These are phyloP conservation scores for Ehretia macrophylla DNA, from an alignment of 257 asterid species.

Conservation along the genomic window DNA sequence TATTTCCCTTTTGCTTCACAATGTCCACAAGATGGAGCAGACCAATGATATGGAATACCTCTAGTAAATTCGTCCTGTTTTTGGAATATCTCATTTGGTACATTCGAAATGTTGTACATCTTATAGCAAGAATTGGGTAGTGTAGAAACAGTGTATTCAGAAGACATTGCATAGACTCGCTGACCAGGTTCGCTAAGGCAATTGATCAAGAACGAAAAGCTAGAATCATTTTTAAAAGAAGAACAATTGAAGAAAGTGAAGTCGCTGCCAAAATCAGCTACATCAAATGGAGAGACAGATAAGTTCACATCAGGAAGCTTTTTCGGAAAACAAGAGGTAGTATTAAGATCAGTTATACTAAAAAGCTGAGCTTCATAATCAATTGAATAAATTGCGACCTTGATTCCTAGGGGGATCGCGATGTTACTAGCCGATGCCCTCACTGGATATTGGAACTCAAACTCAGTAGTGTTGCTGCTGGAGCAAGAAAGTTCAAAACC, in stretches of 20 bases:
- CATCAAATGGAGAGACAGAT: conserved; percentile 32
- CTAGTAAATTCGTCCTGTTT: conserved; percentile 13
- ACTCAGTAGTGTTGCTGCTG: conserved; percentile 31
- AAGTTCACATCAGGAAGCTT: conserved; percentile 30
- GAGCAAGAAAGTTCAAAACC: conserved; percentile 58
- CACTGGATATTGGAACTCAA: conserved; percentile 42
- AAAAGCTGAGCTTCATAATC: conserved; percentile 41
- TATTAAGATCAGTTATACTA: conserved; percentile 19
- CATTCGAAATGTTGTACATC: conserved; percentile 50
- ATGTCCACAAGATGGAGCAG: conserved; percentile 40
- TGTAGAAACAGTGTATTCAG: conserved; percentile 21
- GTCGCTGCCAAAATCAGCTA: conserved; percentile 7
- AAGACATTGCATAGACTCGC: conserved; percentile 28
- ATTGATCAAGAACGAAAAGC: conserved; percentile 13
- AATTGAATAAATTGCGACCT: conserved; percentile 24
- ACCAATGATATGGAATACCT: conserved; percentile 37
- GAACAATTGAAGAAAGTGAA: conserved; percentile 57
- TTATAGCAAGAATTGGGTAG: conserved; percentile 38
- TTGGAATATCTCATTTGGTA: conserved; percentile 24
- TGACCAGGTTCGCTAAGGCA: conserved; percentile 38
- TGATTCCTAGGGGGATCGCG: conserved; percentile 34
- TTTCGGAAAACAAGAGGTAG: conserved; percentile 40
- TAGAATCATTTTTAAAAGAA: not conserved
- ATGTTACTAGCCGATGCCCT: conserved; percentile 34
- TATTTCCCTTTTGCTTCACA: conserved; percentile 42